A percentile compares a stretch with the other conserved stretches of the same genome.
These are phyloP conservation scores for Macadamia tetraphylla DNA, from an alignment of 164 flowering plant species.

Conservation along the genomic window DNA sequence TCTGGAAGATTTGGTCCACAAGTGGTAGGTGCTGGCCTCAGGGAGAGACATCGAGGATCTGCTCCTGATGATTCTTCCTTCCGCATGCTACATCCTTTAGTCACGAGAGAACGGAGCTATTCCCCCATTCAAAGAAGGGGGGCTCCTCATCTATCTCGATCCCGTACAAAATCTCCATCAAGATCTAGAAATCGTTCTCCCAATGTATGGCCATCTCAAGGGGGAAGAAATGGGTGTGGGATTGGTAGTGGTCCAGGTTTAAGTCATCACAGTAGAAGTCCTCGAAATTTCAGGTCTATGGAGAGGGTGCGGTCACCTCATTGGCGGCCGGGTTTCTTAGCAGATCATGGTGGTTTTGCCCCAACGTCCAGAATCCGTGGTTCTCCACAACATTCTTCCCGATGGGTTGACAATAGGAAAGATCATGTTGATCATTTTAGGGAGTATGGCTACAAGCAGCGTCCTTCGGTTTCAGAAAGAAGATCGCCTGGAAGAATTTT, in stretches of 20 bases:
- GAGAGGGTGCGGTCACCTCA: conserved; percentile 32
- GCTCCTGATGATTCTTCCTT: conserved; percentile 22
- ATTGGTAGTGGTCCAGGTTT: conserved; percentile 12
- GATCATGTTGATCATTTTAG: conserved; percentile 26
- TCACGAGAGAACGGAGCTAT: conserved; percentile 37
- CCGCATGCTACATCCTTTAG: conserved; percentile 18
- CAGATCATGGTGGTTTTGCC: conserved; percentile 22
- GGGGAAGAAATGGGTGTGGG: conserved; percentile 23
- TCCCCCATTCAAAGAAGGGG: conserved; percentile 35
- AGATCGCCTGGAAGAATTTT: conserved; percentile 36
- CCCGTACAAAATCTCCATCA: conserved; percentile 35
- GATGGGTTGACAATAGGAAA: conserved; percentile 34
- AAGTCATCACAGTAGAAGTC: conserved; percentile 32
- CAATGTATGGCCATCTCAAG: conserved; percentile 26
- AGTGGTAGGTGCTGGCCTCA: conserved; percentile 21
- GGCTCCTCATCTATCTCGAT: conserved; percentile 16
- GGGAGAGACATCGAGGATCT: conserved; percentile 32
- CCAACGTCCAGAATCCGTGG: conserved; percentile 28
- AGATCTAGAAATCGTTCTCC: conserved; percentile 54
- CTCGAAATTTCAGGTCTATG: conserved; percentile 35
- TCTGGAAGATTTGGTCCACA: conserved; percentile 22
- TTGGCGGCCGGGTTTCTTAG: conserved; percentile 22
- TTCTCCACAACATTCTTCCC: conserved; percentile 26
- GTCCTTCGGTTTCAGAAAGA: conserved; percentile 19
- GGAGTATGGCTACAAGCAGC: conserved; percentile 28